Percentiles rank a stretch among this genome's conserved stretches.
Conservation (phyloP, 768 basidiomycete species). For the Pisolithus sp. region DNA sequence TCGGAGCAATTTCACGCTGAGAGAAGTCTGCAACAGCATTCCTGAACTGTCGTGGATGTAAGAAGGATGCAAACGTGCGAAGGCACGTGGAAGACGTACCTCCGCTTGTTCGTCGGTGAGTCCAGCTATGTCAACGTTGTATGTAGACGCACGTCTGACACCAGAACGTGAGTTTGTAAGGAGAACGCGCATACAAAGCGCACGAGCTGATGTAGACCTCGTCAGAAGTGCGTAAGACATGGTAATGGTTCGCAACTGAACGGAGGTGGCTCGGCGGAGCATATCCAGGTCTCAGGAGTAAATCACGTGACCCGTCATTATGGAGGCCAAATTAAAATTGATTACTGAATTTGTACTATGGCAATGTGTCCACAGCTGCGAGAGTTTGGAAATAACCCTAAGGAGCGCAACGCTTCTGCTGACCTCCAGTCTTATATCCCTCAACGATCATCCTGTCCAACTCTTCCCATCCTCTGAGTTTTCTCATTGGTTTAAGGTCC, state of each 20-base stretch:
- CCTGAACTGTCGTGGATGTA: slow-evolving; percentile 52
- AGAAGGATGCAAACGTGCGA: neutral
- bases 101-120: slow-evolving; percentile 76
- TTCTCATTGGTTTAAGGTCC: slow-evolving; percentile 67
- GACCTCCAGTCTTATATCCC: slow-evolving; percentile 27
- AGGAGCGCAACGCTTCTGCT: slow-evolving; percentile 18
- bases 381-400: neutral
- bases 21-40: slow-evolving; percentile 76
- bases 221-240: slow-evolving; percentile 12
- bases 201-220: slow-evolving; percentile 8
- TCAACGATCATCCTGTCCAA: slow-evolving; percentile 65
- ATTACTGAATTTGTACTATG: too few relatives aligned
- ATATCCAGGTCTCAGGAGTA: neutral
- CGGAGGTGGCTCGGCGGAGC: neutral
- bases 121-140: slow-evolving; percentile 68
- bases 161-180: neutral
- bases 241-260: neutral
- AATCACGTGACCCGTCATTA: neutral
- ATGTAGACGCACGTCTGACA: slow-evolving; percentile 40
- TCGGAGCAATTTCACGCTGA: slow-evolving; percentile 75
- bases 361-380: neutral
- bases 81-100: slow-evolving; percentile 34
- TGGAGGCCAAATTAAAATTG: too few relatives aligned
- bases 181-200: slow-evolving; percentile 1
- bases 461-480: slow-evolving; percentile 63